Evolutionary conservation across 768 basidiomycete genomes (phyloP), one percentile per base, ranked within the genome.

Genomic region (Cystoderma amianthinum): DNA sequence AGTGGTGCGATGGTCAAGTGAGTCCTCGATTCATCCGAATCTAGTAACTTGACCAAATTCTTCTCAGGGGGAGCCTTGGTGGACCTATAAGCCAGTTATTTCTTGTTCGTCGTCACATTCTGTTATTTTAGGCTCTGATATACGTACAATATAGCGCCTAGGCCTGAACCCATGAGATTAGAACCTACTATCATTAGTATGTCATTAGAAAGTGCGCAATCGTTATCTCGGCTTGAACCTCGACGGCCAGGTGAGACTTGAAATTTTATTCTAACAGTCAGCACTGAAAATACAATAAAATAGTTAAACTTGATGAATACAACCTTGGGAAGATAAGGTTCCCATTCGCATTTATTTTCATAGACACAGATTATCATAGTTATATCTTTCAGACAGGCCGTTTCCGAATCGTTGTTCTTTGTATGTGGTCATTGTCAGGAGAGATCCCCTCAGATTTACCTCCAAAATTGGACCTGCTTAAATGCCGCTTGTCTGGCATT

Each of bases 1-100:
- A 83, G 49, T 91, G 87, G 86, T 86, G 85, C 47, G 74, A 80
- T 45, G 72, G 68, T 32, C 88, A 90, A 63, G 85, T 59, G 48
- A 39, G 50, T 21, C 16, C 28, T n/a, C 34, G 34, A 36, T 16
- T 36, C 34, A 7, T 7, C 25, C 37, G 11, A 21, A 21, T 25
- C 18, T 41, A 19, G 11, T 11, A 35, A 42, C 20, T 2, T 24
- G 15, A 33, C 34, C 15, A 25, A 17, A 43, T 17, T 15, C 11
- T 9, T 13, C 4, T 12, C 32, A 74, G 72, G 72, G 70, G 9
- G 50, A 57, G 16, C 72, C 72, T 18, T 75, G 72, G 74, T 75
- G 74, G 73, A 44, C 52, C 19, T 35, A 15, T 16, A 28, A 9
- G n/a, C 17, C 12, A 20, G 9, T 13, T 39, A 11, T n/a, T n/a